Evolutionary conservation across 116 monocot genomes (phyloP).

Genomic region (Posidonia oceanica): DNA sequence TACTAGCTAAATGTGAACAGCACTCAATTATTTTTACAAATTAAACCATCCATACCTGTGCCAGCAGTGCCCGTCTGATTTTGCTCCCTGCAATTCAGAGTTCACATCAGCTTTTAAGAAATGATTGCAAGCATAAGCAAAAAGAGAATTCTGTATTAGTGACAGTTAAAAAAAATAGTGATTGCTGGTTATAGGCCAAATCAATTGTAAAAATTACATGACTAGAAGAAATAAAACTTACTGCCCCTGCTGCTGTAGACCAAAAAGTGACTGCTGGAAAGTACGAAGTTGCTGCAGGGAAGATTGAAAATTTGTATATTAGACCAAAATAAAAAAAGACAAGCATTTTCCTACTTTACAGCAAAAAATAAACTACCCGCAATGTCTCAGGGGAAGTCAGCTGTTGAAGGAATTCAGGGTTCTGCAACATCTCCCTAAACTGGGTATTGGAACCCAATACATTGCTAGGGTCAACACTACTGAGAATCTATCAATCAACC

Average conservation of each 20-base stretch:
- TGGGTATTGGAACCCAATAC: constrained; percentile 57
- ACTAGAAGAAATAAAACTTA: constrained; percentile 22
- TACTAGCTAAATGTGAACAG: no score
- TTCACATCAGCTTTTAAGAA: background rate
- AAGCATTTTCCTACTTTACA: background rate
- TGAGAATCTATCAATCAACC: constrained; percentile 27
- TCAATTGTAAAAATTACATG: background rate
- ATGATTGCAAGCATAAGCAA: background rate
- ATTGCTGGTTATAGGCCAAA: background rate
- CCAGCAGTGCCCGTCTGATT: constrained; percentile 46
- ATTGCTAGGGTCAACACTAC: constrained; percentile 38
- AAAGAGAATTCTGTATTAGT: background rate
- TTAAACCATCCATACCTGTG: constrained; percentile 33
- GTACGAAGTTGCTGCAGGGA: constrained; percentile 45
- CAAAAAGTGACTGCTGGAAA: constrained; percentile 59
- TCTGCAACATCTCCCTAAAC: constrained; percentile 74
- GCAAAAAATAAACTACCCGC: constrained; percentile 28
- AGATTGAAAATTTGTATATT: background rate
- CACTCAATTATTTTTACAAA: background rate
- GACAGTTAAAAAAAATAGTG: background rate
- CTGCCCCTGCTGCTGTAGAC: constrained; percentile 52
- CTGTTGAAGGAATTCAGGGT: constrained; percentile 67
- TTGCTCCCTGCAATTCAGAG: constrained; percentile 54
- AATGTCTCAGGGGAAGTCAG: constrained; percentile 60
- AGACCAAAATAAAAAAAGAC: background rate